Percentiles rank a stretch among this genome's conserved stretches.
Evolutionary conservation across 148 eudicot species (phyloP).

Genomic region (Gaultheria prostrata): DNA sequence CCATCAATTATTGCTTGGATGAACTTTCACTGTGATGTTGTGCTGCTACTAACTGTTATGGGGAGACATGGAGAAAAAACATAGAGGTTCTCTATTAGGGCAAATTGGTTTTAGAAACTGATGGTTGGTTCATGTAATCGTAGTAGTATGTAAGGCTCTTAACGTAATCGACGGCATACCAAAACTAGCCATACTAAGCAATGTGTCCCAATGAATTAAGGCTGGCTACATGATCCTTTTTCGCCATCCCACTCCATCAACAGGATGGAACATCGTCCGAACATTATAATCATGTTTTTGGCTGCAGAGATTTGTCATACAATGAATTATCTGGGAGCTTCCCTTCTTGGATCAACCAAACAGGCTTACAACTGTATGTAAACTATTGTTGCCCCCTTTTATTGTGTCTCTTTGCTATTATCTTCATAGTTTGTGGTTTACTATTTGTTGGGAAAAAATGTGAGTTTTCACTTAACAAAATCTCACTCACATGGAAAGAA

Average conservation of each 20-base stretch:
- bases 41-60: not conserved
- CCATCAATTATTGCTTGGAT: not conserved
- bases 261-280: not conserved
- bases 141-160: not conserved
- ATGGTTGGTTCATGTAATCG: not conserved
- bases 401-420: not conserved
- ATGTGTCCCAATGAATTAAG: not conserved
- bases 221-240: not conserved
- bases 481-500: not conserved
- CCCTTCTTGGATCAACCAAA: slow-evolving; percentile 66
- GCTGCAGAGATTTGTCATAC: slow-evolving; percentile 86
- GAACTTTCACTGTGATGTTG: not conserved
- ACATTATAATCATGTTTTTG: slow-evolving; percentile 17
- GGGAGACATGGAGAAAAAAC: not conserved
- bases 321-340: slow-evolving; percentile 76
- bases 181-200: not conserved
- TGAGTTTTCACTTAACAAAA: not conserved
- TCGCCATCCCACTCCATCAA: not conserved
- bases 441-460: not conserved
- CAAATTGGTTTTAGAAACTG: not conserved
- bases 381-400: not conserved
- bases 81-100: not conserved
- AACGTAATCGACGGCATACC: not conserved
- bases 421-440: not conserved
- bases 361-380: slow-evolving; percentile 62